phyloP scores from a whole-genome alignment of 1,284 basidiomycete species.

The Ceratobasidium sp. region DNA sequence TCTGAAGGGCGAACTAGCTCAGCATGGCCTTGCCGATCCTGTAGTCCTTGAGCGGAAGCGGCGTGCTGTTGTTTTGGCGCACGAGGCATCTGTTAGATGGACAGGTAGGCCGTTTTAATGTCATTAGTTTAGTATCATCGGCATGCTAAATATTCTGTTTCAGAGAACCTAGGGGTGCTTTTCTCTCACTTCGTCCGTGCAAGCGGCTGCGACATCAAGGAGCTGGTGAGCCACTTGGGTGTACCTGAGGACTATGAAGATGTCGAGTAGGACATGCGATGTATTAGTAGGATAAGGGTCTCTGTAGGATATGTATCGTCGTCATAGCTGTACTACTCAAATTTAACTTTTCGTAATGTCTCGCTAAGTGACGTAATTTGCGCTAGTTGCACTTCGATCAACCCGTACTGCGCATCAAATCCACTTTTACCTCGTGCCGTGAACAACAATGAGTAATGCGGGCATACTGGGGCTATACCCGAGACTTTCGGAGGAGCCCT shows the following conservation, averaged over 20 bases:
- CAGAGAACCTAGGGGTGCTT: constrained; percentile 39
- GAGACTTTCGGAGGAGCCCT: too few species aligned
- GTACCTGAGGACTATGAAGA: constrained; percentile 47
- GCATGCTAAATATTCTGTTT: neutral
- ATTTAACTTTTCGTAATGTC: neutral
- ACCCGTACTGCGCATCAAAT: too few species aligned
- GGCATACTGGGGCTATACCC: too few species aligned
- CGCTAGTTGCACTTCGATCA: too few species aligned
- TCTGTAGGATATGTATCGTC: too few species aligned
- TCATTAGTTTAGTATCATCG: neutral
- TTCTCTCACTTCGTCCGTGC: constrained; percentile 33
- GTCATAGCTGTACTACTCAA: neutral
- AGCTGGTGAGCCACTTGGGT: constrained; percentile 43
- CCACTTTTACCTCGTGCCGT: too few species aligned
- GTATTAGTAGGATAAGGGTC: too few species aligned
- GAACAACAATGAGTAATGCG: too few species aligned
- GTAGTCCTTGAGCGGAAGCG: constrained; percentile 78
- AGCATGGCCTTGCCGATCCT: constrained; percentile 86
- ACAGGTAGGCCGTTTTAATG: constrained; percentile 67
- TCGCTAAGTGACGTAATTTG: too few species aligned
- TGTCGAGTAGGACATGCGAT: constrained; percentile 19
- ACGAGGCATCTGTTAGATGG: constrained; percentile 83
- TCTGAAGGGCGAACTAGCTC: constrained; percentile 74
- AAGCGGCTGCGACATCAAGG: constrained; percentile 37
- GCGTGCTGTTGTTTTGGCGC: constrained; percentile 74